A percentile compares a stretch with the other conserved stretches of the same genome.
phyloP scores from a whole-genome alignment of 495 filamentous ascomycete genomes.

The Lepraria neglecta region DNA sequence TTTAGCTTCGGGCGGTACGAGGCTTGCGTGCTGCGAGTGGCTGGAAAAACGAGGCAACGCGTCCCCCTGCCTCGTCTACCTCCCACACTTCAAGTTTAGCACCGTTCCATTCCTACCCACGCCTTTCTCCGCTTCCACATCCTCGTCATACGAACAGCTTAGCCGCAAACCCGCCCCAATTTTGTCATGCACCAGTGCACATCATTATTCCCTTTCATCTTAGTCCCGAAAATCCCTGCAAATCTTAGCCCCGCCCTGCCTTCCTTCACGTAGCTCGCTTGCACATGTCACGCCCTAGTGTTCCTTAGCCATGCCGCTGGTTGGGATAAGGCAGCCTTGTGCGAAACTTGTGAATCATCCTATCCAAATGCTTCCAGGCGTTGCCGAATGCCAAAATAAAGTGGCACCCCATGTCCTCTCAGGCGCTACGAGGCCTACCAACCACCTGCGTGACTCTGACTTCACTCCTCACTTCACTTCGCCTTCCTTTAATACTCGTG shows the following conservation, averaged over 20 bases:
- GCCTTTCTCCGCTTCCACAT: slow-evolving; percentile 11
- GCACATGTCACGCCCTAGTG: slow-evolving; percentile 14
- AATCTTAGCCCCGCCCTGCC: slow-evolving; percentile 18
- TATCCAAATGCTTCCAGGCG: slow-evolving; percentile 3
- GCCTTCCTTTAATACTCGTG: slow-evolving; percentile 5
- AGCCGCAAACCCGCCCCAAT: slow-evolving; percentile 23
- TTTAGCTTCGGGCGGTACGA: slow-evolving; percentile 17
- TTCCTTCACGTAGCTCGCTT: slow-evolving; percentile 14
- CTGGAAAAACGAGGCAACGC: slow-evolving; percentile 10
- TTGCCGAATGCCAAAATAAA: slow-evolving; percentile 8
- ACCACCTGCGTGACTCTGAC: slow-evolving; percentile 9
- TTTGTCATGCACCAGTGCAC: slow-evolving; percentile 19
- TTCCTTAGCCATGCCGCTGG: neutral
- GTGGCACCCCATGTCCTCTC: slow-evolving; percentile 9
- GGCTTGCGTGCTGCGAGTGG: slow-evolving; percentile 14
- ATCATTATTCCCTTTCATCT: slow-evolving; percentile 18
- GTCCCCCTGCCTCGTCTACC: neutral
- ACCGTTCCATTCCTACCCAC: neutral
- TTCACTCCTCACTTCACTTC: slow-evolving; percentile 11
- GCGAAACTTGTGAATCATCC: slow-evolving; percentile 11
- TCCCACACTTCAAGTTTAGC: neutral
- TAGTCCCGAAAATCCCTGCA: neutral
- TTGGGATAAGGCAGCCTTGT: slow-evolving; percentile 11
- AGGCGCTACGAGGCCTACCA: slow-evolving; percentile 16
- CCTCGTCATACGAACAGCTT: slow-evolving; percentile 22